Evolutionary conservation across 108 stramenopile species (phyloP).

Genomic region (Nitzschia sp.): DNA sequence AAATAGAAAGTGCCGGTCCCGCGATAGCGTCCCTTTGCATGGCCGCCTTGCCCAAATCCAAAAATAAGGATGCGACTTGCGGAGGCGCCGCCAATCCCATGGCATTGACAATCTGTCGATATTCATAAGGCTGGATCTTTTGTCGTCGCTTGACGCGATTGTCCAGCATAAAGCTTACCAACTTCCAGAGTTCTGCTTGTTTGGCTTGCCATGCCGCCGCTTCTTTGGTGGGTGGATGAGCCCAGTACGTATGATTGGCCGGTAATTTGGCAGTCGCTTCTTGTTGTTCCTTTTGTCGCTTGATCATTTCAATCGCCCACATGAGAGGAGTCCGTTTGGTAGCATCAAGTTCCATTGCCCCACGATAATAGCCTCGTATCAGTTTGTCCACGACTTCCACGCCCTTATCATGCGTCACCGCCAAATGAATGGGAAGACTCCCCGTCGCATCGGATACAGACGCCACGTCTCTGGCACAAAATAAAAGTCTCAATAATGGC

Average conservation of each 20-base stretch:
- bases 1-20: conserved; percentile 16
- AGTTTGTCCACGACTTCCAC: conserved; percentile 28
- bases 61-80: background rate
- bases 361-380: conserved; percentile 23
- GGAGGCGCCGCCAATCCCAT: conserved; percentile 23
- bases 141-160: conserved; percentile 24
- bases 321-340: conserved; percentile 28
- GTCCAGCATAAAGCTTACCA: conserved; percentile 17
- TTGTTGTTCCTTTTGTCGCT: conserved; percentile 11
- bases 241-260: conserved; percentile 22
- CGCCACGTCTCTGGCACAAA: conserved; percentile 28
- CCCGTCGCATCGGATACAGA: conserved; percentile 27
- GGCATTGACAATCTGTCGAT: conserved; percentile 8
- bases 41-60: conserved; percentile 15
- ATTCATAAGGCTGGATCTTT: conserved; percentile 19
- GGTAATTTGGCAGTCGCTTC: background rate
- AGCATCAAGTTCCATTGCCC: conserved; percentile 23
- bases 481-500: conserved; percentile 22
- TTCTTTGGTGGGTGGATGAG: conserved; percentile 12
- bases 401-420: conserved; percentile 16
- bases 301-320: conserved; percentile 25
- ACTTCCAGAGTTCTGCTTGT: conserved; percentile 13
- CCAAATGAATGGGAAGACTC: conserved; percentile 36
- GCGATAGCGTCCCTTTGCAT: conserved; percentile 21
- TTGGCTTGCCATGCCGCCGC: conserved; percentile 26